A percentile compares a stretch with the other conserved stretches of the same genome.
phyloP scores from a whole-genome alignment of 2,329 filamentous ascomycete genomes.

The Leptosphaerulina australis region DNA sequence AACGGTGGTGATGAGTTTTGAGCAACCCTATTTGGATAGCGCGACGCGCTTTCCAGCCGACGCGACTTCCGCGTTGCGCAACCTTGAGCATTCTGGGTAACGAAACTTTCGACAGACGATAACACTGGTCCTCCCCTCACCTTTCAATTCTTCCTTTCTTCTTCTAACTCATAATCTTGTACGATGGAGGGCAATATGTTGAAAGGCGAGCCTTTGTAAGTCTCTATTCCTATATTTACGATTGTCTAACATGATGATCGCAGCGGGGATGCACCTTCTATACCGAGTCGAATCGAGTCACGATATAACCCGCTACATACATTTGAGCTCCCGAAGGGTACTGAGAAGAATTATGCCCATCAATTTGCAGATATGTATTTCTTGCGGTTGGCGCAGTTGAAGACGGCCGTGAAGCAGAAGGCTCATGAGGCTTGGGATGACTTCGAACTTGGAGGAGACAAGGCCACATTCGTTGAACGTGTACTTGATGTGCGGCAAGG shows the following conservation, averaged over 20 bases:
- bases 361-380: slow-evolving; percentile 99
- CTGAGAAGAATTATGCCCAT: slow-evolving; percentile 78
- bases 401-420: slow-evolving; percentile 76
- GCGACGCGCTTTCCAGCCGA: slow-evolving; percentile 12
- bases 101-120: not conserved
- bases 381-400: slow-evolving; percentile 83
- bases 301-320: slow-evolving; percentile 76
- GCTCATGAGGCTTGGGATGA: slow-evolving; percentile 78
- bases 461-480: slow-evolving; percentile 76
- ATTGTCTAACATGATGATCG: slow-evolving; percentile 27
- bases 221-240: not conserved
- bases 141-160: not conserved
- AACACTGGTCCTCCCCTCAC: not conserved
- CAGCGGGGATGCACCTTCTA: slow-evolving; percentile 35
- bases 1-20: not conserved
- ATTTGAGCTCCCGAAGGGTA: slow-evolving; percentile 71
- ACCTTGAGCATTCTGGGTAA: not conserved
- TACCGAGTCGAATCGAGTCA: slow-evolving; percentile 50
- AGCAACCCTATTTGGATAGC: slow-evolving; percentile 10
- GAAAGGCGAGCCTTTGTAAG: slow-evolving; percentile 40
- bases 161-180: not conserved
- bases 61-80: slow-evolving; percentile 11
- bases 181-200: slow-evolving; percentile 33
- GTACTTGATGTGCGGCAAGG: slow-evolving; percentile 96
- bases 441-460: slow-evolving; percentile 76